A percentile compares a stretch with the other conserved stretches of the same genome.
These are phyloP conservation scores for Ilyonectria robusta DNA, from an alignment of 2,329 filamentous ascomycete species.

Conservation along the genomic window DNA sequence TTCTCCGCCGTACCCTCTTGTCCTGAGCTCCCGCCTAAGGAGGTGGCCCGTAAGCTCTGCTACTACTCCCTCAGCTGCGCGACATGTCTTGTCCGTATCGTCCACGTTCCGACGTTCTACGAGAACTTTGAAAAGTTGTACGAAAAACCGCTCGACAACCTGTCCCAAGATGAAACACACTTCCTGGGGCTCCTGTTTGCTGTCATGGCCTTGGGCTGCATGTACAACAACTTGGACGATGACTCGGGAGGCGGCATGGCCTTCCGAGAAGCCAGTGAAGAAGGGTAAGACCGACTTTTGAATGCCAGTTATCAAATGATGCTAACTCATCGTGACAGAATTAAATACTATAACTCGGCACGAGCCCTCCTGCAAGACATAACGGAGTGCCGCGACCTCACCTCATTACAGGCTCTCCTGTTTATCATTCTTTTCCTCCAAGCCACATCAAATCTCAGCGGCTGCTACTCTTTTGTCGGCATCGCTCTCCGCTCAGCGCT, in stretches of 20 bases:
- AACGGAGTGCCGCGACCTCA: conserved; percentile 80
- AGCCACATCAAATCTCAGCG: conserved; percentile 82
- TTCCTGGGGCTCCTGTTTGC: conserved; percentile 81
- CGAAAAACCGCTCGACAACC: conserved; percentile 73
- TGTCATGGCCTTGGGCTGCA: conserved; percentile 79
- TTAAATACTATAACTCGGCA: conserved; percentile 81
- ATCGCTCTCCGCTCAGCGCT: conserved; percentile 83
- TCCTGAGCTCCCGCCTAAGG: conserved; percentile 78
- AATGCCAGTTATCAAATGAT: neutral
- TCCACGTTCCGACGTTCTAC: conserved; percentile 88
- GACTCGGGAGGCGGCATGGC: conserved; percentile 61
- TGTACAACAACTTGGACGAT: conserved; percentile 75
- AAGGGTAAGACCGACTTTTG: conserved; percentile 63
- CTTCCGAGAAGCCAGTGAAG: conserved; percentile 67
- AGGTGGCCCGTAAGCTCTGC: conserved; percentile 67
- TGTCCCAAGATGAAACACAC: conserved; percentile 74
- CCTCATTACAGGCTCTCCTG: conserved; percentile 80
- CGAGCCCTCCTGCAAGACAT: conserved; percentile 76
- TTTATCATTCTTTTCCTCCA: conserved; percentile 89
- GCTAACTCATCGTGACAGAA: conserved; percentile 60
- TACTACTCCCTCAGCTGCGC: conserved; percentile 70
- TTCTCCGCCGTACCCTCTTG: conserved; percentile 66
- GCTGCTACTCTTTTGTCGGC: conserved; percentile 85
- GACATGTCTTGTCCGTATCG: conserved; percentile 75
- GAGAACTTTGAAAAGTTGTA: conserved; percentile 84